Evolutionary conservation across 2,329 filamentous ascomycete genomes (phyloP).

Genomic region (Fusarium buxicola): DNA sequence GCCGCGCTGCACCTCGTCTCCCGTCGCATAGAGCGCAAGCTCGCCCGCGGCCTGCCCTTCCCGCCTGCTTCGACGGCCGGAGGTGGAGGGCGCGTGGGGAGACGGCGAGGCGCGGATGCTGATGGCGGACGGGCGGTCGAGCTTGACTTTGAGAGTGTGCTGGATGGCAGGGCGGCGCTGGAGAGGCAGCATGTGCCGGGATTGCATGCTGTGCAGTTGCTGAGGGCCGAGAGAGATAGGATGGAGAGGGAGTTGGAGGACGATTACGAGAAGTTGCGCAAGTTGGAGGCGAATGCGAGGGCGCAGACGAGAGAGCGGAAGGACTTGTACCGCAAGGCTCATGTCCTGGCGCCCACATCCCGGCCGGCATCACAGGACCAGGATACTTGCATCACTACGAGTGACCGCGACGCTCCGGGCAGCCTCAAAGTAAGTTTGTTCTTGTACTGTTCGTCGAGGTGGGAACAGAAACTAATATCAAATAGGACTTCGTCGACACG

Average conservation of each 20-base stretch:
- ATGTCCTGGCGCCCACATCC: slow-evolving; percentile 59
- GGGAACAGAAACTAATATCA: neutral
- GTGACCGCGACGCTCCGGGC: slow-evolving; percentile 3
- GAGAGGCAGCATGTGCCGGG: slow-evolving; percentile 71
- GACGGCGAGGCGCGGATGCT: slow-evolving; percentile 37
- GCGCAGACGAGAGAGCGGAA: slow-evolving; percentile 64
- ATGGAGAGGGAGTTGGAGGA: slow-evolving; percentile 66
- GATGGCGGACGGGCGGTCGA: slow-evolving; percentile 65
- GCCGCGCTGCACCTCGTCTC: slow-evolving; percentile 67
- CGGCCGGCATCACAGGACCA: slow-evolving; percentile 14
- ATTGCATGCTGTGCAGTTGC: slow-evolving; percentile 71
- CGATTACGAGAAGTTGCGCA: slow-evolving; percentile 64
- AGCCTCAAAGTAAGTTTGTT: slow-evolving; percentile 41
- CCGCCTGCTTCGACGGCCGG: slow-evolving; percentile 61
- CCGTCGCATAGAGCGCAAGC: slow-evolving; percentile 66
- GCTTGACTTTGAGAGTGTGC: slow-evolving; percentile 73
- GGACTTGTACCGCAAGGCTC: slow-evolving; percentile 61
- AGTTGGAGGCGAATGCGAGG: slow-evolving; percentile 67
- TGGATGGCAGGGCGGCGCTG: slow-evolving; percentile 67
- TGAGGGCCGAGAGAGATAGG: slow-evolving; percentile 67
- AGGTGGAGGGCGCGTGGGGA: slow-evolving; percentile 24
- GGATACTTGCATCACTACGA: slow-evolving; percentile 26
- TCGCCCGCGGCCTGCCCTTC: slow-evolving; percentile 73
- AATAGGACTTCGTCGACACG: slow-evolving; percentile 54
- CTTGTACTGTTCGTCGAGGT: neutral